Evolutionary conservation across 2,329 filamentous ascomycete genomes (phyloP).

Genomic region (Pseudopithomyces chartarum): DNA sequence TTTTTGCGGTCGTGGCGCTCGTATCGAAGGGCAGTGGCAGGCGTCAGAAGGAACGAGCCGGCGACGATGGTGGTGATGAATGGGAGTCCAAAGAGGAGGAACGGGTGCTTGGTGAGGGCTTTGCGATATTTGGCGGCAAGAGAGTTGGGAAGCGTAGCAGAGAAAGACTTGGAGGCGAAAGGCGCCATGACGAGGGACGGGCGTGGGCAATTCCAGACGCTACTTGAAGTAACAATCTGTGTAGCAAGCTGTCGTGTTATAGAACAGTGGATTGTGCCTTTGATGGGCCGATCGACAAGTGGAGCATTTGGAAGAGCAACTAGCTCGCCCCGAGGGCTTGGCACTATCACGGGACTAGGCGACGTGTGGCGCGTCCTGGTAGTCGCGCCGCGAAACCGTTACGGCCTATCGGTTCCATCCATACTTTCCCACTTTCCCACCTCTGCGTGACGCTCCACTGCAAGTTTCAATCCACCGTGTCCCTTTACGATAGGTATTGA

Average conservation of each 20-base stretch:
- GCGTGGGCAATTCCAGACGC: too few species aligned
- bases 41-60: slow-evolving; percentile 92
- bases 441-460: too few species aligned
- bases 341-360: slow-evolving; percentile 30
- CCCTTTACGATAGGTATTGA: too few species aligned
- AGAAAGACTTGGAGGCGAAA: slow-evolving; percentile 64
- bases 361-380: neutral
- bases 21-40: slow-evolving; percentile 90
- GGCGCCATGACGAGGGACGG: slow-evolving; percentile 31
- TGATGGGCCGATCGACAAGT: slow-evolving; percentile 12
- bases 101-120: slow-evolving; percentile 77
- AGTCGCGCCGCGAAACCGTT: slow-evolving; percentile 20
- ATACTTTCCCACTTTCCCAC: neutral
- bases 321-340: slow-evolving; percentile 13
- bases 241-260: neutral
- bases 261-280: neutral
- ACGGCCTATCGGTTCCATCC: slow-evolving; percentile 1
- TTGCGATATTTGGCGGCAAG: slow-evolving; percentile 79
- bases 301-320: slow-evolving; percentile 14
- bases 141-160: slow-evolving; percentile 60
- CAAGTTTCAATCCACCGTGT: too few species aligned
- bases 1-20: slow-evolving; percentile 92
- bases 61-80: slow-evolving; percentile 90
- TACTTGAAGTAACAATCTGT: too few species aligned
- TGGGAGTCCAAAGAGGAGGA: slow-evolving; percentile 89